Conservation (phyloP, 2,329 filamentous ascomycete genomes). For the Elsinoe ampelina region DNA sequence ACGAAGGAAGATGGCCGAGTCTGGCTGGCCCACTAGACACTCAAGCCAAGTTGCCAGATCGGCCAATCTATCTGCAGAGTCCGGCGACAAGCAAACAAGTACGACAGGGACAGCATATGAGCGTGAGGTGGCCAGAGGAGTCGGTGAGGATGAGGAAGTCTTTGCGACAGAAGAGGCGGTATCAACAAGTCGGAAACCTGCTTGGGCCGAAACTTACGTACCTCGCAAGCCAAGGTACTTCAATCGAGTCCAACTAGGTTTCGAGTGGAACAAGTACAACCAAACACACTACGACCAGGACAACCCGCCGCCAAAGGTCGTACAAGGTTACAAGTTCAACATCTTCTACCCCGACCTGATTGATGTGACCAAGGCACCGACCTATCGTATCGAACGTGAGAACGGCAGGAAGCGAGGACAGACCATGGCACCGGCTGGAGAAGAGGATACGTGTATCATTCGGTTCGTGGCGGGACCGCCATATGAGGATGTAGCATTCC, state of each 20-base stretch:
- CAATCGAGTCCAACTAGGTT: conserved; percentile 97
- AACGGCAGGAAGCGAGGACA: conserved; percentile 81
- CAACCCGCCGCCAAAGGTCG: conserved; percentile 93
- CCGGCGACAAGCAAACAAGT: conserved; percentile 52
- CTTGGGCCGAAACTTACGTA: conserved; percentile 76
- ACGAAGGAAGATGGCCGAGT: not conserved
- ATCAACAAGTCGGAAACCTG: conserved; percentile 52
- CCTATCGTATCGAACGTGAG: conserved; percentile 91
- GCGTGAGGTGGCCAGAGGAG: conserved; percentile 79
- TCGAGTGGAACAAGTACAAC: conserved; percentile 99
- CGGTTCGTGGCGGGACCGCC: conserved; percentile 91
- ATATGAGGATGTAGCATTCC: conserved; percentile 93
- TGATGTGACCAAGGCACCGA: conserved; percentile 88
- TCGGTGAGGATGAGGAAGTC: conserved; percentile 91
- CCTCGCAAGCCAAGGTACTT: conserved; percentile 94
- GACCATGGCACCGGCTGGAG: conserved; percentile 84
- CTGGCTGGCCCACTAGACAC: not conserved
- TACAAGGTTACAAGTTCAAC: conserved; percentile 99
- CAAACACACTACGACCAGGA: conserved; percentile 99
- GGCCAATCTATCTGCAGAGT: conserved; percentile 25
- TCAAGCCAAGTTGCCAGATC: not conserved
- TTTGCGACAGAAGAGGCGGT: conserved; percentile 85
- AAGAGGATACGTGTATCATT: conserved; percentile 95
- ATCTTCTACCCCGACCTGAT: conserved; percentile 98
- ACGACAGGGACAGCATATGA: conserved; percentile 82